These are phyloP conservation scores for Citeromyces nyonsensis DNA, from an alignment of 805 yeast genomes.

Conservation along the genomic window DNA sequence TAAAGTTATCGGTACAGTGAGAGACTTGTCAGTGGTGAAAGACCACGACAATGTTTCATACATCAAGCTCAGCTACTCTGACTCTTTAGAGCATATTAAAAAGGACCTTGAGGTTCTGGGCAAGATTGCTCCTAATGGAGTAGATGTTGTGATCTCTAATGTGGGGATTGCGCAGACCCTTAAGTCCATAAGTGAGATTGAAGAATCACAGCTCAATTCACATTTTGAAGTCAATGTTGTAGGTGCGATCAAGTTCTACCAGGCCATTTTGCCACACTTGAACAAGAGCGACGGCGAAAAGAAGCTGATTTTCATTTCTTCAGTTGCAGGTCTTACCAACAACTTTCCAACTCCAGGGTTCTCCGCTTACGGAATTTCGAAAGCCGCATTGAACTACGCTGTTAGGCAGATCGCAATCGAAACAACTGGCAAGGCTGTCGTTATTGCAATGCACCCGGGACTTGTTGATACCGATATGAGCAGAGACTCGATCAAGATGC, in stretches of 20 bases:
- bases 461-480: conserved; percentile 20
- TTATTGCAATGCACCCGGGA: conserved; percentile 22
- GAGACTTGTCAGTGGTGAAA: no score
- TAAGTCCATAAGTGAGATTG: no score
- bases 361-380: conserved; percentile 19
- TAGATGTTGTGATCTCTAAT: no score
- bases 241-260: conserved; percentile 9
- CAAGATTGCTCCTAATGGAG: no score
- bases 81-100: no score
- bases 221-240: conserved; percentile 9
- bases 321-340: conserved; percentile 11
- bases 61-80: no score
- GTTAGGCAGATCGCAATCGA: conserved; percentile 12
- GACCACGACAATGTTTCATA: no score
- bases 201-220: no score
- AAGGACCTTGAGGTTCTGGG: no score
- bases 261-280: conserved; percentile 8
- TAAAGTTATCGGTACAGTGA: no score
- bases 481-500: neutral
- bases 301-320: conserved; percentile 13
- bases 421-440: conserved; percentile 10
- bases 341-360: conserved; percentile 5
- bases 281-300: conserved; percentile 7
- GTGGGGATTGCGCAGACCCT: no score
- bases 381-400: conserved; percentile 20